Evolutionary conservation across 345 rosid genomes (phyloP).

Genomic region (Mallotus nudiflorus): DNA sequence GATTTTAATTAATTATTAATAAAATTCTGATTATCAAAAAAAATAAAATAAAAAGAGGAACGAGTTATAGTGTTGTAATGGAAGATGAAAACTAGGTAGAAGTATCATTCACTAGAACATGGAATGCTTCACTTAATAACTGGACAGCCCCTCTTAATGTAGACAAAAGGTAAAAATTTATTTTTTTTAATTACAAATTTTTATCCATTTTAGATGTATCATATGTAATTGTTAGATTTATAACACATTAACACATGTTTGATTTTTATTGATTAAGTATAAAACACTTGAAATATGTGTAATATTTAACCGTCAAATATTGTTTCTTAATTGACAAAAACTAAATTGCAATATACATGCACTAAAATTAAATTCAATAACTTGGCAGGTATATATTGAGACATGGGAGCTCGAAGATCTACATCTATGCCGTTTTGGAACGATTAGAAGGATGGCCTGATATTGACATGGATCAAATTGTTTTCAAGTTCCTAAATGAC

Average conservation of each 20-base stretch:
- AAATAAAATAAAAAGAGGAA: no score
- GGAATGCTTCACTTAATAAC: constrained; percentile 29
- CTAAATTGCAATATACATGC: neutral
- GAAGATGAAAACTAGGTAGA: constrained; percentile 25
- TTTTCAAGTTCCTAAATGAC: constrained; percentile 16
- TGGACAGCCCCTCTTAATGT: constrained; percentile 61
- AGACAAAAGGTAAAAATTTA: constrained; percentile 61
- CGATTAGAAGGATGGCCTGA: constrained; percentile 29
- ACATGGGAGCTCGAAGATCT: constrained; percentile 16
- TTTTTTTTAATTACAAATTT: neutral
- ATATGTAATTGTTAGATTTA: no score
- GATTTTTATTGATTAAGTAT: no score
- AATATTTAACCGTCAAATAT: no score
- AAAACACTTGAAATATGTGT: no score
- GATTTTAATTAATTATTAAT: no score
- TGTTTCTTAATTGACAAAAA: neutral
- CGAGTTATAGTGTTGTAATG: constrained; percentile 7
- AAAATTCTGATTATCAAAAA: no score
- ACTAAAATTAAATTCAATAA: neutral
- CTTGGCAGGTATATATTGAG: constrained; percentile 17
- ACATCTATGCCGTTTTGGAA: constrained; percentile 19
- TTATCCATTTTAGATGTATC: no score
- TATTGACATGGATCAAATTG: constrained; percentile 20
- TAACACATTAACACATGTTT: no score
- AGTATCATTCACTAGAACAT: constrained; percentile 24